Percentiles rank a stretch among this genome's conserved stretches.
Evolutionary conservation across 2,329 filamentous ascomycete species (phyloP).

Genomic region (Colletotrichum sp.): DNA sequence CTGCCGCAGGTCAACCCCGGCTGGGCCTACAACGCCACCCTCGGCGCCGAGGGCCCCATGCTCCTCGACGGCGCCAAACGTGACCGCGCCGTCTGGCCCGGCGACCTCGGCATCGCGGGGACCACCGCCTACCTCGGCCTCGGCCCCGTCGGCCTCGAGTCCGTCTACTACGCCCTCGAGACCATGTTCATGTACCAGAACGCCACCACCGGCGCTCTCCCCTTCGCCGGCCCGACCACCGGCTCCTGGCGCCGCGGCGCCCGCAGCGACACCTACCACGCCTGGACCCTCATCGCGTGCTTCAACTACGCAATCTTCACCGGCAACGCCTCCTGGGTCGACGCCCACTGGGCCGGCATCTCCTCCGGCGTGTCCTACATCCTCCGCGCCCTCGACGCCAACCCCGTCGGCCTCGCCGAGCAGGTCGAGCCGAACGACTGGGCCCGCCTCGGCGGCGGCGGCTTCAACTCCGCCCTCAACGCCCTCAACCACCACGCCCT

Average conservation of each 20-base stretch:
- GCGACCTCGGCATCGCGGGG: slow-evolving; percentile 60
- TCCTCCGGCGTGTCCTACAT: slow-evolving; percentile 31
- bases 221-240: slow-evolving; percentile 27
- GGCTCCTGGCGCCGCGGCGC: slow-evolving; percentile 21
- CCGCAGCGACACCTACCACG: slow-evolving; percentile 30
- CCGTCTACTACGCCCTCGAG: slow-evolving; percentile 50
- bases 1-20: slow-evolving; percentile 44
- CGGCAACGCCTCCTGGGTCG: slow-evolving; percentile 45
- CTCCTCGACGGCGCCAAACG: slow-evolving; percentile 59
- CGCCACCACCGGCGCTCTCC: slow-evolving; percentile 23
- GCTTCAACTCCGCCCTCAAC: slow-evolving; percentile 35
- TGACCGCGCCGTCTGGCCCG: slow-evolving; percentile 61
- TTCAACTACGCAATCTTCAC: slow-evolving; percentile 56
- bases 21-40: slow-evolving; percentile 36
- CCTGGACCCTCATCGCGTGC: slow-evolving; percentile 57
- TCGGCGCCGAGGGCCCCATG: slow-evolving; percentile 35
- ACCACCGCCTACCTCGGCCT: slow-evolving; percentile 55
- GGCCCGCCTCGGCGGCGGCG: slow-evolving; percentile 32
- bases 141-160: slow-evolving; percentile 48
- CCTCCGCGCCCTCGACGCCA: slow-evolving; percentile 16
- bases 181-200: slow-evolving; percentile 43
- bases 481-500: slow-evolving; percentile 34
- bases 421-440: slow-evolving; percentile 31
- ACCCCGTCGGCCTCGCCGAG: slow-evolving; percentile 5
- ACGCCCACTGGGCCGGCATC: slow-evolving; percentile 47